Base-by-base conservation (phyloP, 2,329 filamentous ascomycete species). In the Hawksworthiomyces lignivorus region DNA sequence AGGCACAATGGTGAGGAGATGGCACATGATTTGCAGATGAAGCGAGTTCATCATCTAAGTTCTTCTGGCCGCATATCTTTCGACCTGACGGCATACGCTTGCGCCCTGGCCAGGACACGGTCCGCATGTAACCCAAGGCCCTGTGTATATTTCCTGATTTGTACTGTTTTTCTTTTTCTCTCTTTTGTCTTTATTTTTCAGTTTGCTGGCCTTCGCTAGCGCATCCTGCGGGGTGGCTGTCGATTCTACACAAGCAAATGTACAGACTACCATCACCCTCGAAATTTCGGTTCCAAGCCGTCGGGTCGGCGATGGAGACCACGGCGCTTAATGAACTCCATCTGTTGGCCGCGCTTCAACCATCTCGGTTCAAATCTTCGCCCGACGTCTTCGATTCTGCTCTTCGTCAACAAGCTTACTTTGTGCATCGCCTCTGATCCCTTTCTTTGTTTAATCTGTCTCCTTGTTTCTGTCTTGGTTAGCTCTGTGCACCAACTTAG, bases 201-300 rank as follows among this genome's bases (percentile, higher is more conserved):
- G 7, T 26, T 8, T 26, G 24, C 12, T 26, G 24, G 8, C 24
- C 24, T 26, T 26, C 12, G 12, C 24, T 26, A 26, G 24, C 24
- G 8, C 8, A 8, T 12, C 8, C 24, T 26, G 24, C 24, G 24
- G 8, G 24, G 24, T 8, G 24, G 24, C 24, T 9, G 30, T 18
- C 10, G 19, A 32, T n/a, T 8, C 7, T 4, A 14, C 31, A 24
- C 15, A 12, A 29, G 12, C 22, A 32, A 28, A 32, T n/a, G n/a
- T n/a, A n/a, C n/a, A n/a, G n/a, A n/a, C n/a, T n/a, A n/a, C n/a
- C n/a, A n/a, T n/a, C n/a, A 36, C 17, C 37, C 30, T 30, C 22
- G 31, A 41, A 42, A 46, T 42, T 44, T 49, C 43, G 43, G 28
- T 46, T 49, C 49, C 49, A 45, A 42, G 11, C 45, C 29, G 36